Percentiles rank a stretch among this genome's conserved stretches.
phyloP scores from a whole-genome alignment of 768 basidiomycete genomes.

The Cubamyces sp. region DNA sequence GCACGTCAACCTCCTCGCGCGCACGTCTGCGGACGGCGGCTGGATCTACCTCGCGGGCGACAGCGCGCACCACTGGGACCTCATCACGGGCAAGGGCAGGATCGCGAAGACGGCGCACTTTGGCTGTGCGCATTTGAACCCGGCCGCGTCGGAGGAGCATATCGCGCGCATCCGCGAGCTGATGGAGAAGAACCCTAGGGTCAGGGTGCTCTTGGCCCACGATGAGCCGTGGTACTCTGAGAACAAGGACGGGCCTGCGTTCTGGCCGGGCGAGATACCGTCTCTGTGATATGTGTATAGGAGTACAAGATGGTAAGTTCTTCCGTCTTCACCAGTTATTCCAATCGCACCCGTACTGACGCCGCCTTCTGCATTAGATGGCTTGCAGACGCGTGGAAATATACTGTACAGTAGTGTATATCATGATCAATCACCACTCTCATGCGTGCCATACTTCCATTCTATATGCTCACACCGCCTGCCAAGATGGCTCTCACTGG shows the following conservation, averaged over 20 bases:
- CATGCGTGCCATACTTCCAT: too few relatives aligned
- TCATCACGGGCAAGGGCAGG: slow-evolving; percentile 50
- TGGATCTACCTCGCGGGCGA: slow-evolving; percentile 66
- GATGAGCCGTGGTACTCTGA: slow-evolving; percentile 54
- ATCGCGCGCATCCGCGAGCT: slow-evolving; percentile 42
- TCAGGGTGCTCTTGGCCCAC: slow-evolving; percentile 55
- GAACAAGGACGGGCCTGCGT: slow-evolving; percentile 46
- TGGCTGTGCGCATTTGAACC: slow-evolving; percentile 48
- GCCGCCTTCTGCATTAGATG: too few relatives aligned
- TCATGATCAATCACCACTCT: too few relatives aligned
- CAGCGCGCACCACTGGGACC: slow-evolving; percentile 48
- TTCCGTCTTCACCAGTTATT: too few relatives aligned
- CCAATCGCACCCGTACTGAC: too few relatives aligned
- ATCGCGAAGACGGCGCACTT: slow-evolving; percentile 40
- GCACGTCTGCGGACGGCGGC: slow-evolving; percentile 56
- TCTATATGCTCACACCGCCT: too few relatives aligned
- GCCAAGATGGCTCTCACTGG: too few relatives aligned
- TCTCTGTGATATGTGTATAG: slow-evolving; percentile 1
- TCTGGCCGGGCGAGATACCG: slow-evolving; percentile 35
- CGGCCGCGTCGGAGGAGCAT: slow-evolving; percentile 45
- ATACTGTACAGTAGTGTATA: too few relatives aligned
- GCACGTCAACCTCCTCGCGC: slow-evolving; percentile 56
- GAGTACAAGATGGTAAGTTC: background rate
- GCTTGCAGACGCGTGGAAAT: too few relatives aligned
- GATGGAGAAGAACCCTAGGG: slow-evolving; percentile 33